Percentiles rank a stretch among this genome's conserved stretches.
phyloP scores from a whole-genome alignment of 176 grass and related monocot species.

The Canna indica region DNA sequence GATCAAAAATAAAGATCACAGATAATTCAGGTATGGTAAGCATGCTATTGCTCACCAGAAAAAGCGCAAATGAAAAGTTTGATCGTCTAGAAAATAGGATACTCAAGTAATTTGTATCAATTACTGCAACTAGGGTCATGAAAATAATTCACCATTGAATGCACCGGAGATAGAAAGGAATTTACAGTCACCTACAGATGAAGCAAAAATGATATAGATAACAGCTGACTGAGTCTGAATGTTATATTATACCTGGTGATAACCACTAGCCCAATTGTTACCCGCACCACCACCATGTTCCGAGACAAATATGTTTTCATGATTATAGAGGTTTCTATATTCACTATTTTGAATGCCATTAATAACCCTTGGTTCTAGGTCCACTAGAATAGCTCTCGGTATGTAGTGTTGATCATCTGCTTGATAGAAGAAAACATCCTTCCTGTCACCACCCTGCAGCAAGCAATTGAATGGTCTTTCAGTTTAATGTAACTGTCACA shows the following conservation, averaged over 20 bases:
- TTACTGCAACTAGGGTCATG: not conserved
- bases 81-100: not conserved
- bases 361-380: slow-evolving; percentile 92
- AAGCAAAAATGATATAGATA: no score
- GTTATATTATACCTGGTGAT: slow-evolving; percentile 55
- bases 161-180: no score
- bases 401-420: slow-evolving; percentile 99
- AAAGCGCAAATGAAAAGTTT: not conserved
- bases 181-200: no score
- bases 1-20: not conserved
- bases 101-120: not conserved
- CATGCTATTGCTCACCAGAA: not conserved
- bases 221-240: not conserved
- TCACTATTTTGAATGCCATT: slow-evolving; percentile 96
- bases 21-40: not conserved
- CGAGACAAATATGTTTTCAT: slow-evolving; percentile 91
- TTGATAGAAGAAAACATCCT: slow-evolving; percentile 99
- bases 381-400: slow-evolving; percentile 89
- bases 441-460: slow-evolving; percentile 94
- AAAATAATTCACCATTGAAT: no score
- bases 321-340: slow-evolving; percentile 94
- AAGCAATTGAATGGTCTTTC: not conserved
- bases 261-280: slow-evolving; percentile 99
- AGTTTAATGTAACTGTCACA: not conserved
- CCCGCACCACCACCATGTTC: slow-evolving; percentile 98